Evolutionary conservation across 495 filamentous ascomycete genomes (phyloP).

Genomic region (Trypethelium eluteriae): DNA sequence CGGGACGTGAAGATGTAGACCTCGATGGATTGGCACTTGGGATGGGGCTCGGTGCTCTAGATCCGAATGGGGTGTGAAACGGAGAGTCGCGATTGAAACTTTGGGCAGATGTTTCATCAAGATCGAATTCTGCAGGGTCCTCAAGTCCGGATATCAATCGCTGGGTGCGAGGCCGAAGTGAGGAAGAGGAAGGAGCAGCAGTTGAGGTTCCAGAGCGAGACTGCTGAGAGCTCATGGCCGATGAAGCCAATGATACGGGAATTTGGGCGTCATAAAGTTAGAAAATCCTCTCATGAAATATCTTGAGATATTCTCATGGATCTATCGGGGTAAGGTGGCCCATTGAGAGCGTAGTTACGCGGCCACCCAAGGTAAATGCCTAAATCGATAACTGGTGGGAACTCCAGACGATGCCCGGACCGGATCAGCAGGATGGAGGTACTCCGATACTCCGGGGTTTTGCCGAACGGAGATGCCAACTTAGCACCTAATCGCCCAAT

Average conservation of each 20-base stretch:
- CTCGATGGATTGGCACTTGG: slow-evolving; percentile 30
- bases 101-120: background rate
- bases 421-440: background rate
- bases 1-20: slow-evolving; percentile 12
- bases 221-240: slow-evolving; percentile 9
- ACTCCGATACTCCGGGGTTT: background rate
- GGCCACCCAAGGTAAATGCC: background rate
- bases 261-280: background rate
- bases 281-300: background rate
- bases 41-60: slow-evolving; percentile 32
- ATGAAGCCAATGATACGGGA: background rate
- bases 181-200: slow-evolving; percentile 20
- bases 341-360: background rate
- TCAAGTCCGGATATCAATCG: slow-evolving; percentile 36
- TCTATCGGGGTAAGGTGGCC: background rate
- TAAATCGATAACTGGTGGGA: background rate
- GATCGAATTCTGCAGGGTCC: slow-evolving; percentile 22
- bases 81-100: slow-evolving; percentile 14
- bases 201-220: slow-evolving; percentile 12
- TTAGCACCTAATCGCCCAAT: background rate
- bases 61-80: slow-evolving; percentile 29
- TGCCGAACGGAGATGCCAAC: background rate
- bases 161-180: slow-evolving; percentile 31
- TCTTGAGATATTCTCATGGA: background rate
- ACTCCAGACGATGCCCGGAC: background rate